Evolutionary conservation across 2,329 filamentous ascomycete species (phyloP).

Genomic region (Hypoxylon sp.): DNA sequence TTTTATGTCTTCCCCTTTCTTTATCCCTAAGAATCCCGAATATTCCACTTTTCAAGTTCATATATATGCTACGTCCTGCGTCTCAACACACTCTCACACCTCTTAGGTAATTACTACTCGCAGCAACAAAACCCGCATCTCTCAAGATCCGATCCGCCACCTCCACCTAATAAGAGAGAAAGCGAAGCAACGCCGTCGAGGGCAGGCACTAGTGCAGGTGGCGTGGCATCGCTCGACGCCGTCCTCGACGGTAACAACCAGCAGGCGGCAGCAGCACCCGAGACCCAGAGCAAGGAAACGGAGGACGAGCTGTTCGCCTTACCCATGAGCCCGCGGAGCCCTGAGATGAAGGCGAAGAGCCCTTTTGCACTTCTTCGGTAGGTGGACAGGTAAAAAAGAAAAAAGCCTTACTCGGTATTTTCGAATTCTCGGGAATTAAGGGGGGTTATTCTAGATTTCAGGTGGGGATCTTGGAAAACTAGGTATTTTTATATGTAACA

Average conservation of each 20-base stretch:
- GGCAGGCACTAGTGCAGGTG: slow-evolving; percentile 46
- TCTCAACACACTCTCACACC: background rate
- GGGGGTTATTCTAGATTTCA: background rate
- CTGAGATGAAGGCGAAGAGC: slow-evolving; percentile 81
- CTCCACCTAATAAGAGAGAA: slow-evolving; percentile 8
- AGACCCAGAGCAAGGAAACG: slow-evolving; percentile 61
- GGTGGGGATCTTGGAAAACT: background rate
- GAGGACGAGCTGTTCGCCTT: slow-evolving; percentile 90
- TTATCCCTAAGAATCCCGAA: background rate
- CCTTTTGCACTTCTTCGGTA: slow-evolving; percentile 74
- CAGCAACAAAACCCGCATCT: slow-evolving; percentile 28
- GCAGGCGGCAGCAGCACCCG: slow-evolving; percentile 48
- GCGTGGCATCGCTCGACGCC: slow-evolving; percentile 57
- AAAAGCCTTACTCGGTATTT: background rate
- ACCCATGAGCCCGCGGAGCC: slow-evolving; percentile 86
- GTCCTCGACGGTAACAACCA: slow-evolving; percentile 55
- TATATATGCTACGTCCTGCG: background rate
- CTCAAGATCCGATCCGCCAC: slow-evolving; percentile 11
- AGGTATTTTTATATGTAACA: slow-evolving; percentile 6
- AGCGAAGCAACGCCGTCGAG: slow-evolving; percentile 9
- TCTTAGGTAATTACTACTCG: slow-evolving; percentile 16
- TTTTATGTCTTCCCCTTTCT: background rate
- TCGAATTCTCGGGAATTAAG: background rate
- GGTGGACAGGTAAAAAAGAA: slow-evolving; percentile 9
- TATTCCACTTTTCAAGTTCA: background rate